Evolutionary conservation across 345 rosid species (phyloP), one percentile per base, ranked within the genome.

Genomic region (Jatropha curcas): DNA sequence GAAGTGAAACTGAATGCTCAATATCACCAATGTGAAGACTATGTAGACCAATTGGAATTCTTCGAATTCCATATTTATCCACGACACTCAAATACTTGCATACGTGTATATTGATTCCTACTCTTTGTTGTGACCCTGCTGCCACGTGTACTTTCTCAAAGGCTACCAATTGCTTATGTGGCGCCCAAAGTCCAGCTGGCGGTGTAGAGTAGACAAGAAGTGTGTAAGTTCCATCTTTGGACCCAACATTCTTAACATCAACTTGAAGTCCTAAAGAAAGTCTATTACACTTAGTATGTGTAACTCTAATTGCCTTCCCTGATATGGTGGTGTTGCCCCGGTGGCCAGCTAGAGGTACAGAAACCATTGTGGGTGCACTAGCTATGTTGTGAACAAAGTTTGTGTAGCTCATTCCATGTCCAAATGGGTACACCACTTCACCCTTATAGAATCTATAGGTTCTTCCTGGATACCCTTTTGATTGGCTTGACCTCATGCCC

Each of bases 21-120:
- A 73, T 61, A 5, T 80, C 89, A 20, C 97, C 98, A 64, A 94
- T 88, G 39, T 86, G 90, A 72, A 94, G 85, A 60, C 72, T 71
- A 67, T 94, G 96, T 50, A 80, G 90, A 4, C 98, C 98, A 75
- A 90, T 74, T 33, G 96, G 96, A 73, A 94, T 86, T 79, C 96
- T 90, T 83, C 96, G 86, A 79, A 82, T 82, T 31, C 98, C 98
- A 28, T 85, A 82, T 14, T 77, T 65, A 77, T 94, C 98, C 63
- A 92, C 96, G 19, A 92, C 94, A 71, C 98, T 94, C 41, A 94
- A 39, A 58, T 61, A 81, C 89, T 92, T 90, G 86, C 98, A 94
- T 58, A 92, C 96, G 60, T 94, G 94, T 52, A 94, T 88, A 46
- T 85, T 82, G 39, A 94, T 77, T 22, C 75, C 76, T 34, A 90